Evolutionary conservation across 2,329 filamentous ascomycete species (phyloP).

Genomic region (Calonectria pteridis): DNA sequence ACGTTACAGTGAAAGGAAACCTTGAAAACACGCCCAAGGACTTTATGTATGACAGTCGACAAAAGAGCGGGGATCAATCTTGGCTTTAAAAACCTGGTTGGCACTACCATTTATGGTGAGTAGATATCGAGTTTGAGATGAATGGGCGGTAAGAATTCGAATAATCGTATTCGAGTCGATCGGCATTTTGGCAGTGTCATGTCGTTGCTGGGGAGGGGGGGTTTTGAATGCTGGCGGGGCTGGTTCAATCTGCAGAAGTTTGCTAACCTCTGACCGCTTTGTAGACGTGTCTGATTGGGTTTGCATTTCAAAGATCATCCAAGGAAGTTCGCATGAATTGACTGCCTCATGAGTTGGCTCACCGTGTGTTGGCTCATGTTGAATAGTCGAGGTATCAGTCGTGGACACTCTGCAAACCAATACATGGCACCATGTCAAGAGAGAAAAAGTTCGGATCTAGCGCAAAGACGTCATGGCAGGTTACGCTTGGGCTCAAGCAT

Average conservation of each 20-base stretch:
- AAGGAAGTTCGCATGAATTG: neutral
- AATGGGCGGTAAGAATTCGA: neutral
- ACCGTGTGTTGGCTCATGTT: no score
- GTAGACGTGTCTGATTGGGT: neutral
- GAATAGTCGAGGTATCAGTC: neutral
- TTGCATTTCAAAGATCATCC: neutral
- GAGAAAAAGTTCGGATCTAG: neutral
- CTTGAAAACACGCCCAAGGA: neutral
- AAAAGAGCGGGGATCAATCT: neutral
- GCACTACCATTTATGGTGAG: neutral
- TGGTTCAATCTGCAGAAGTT: neutral
- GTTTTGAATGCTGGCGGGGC: neutral
- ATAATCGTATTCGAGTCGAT: neutral
- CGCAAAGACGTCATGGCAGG: neutral
- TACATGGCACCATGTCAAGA: neutral
- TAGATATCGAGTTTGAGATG: neutral
- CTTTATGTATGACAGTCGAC: neutral
- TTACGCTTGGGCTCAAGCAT: neutral
- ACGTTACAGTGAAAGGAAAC: neutral
- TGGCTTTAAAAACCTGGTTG: neutral
- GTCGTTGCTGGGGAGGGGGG: neutral
- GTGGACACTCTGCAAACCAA: neutral
- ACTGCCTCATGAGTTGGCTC: neutral
- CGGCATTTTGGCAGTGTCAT: neutral
- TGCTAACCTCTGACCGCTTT: neutral